Percentiles rank a stretch among this genome's conserved stretches.
Conservation (phyloP, 2,329 filamentous ascomycete genomes). For the Fusarium compactum region DNA sequence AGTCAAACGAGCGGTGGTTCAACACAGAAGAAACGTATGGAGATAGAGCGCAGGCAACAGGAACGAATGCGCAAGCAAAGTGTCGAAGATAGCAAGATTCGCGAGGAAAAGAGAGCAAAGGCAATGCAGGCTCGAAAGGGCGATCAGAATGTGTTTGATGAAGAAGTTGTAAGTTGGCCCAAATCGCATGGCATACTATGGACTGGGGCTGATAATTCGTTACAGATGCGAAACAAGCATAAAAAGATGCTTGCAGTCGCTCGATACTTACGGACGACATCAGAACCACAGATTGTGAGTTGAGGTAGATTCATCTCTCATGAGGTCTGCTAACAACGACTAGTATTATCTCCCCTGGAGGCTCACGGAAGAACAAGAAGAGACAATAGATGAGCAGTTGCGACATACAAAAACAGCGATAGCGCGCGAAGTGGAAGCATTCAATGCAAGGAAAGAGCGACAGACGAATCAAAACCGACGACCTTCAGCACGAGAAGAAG, state of each 20-base stretch:
- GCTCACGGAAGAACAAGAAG: slow-evolving; percentile 75
- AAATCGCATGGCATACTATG: not conserved
- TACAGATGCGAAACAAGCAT: slow-evolving; percentile 82
- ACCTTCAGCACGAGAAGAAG: slow-evolving; percentile 20
- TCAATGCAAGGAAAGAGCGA: slow-evolving; percentile 63
- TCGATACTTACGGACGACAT: slow-evolving; percentile 77
- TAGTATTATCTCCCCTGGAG: slow-evolving; percentile 94
- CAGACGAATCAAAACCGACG: slow-evolving; percentile 36
- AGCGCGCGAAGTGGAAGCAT: slow-evolving; percentile 73
- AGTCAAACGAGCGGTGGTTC: slow-evolving; percentile 75
- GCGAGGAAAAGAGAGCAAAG: slow-evolving; percentile 73
- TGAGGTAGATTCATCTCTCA: not conserved
- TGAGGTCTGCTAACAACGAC: slow-evolving; percentile 15
- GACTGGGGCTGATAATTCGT: slow-evolving; percentile 31
- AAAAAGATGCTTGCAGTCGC: slow-evolving; percentile 77
- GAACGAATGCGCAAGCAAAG: slow-evolving; percentile 80
- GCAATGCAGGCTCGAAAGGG: slow-evolving; percentile 70
- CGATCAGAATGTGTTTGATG: slow-evolving; percentile 81
- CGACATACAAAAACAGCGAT: slow-evolving; percentile 73
- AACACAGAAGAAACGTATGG: slow-evolving; percentile 77
- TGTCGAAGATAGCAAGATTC: slow-evolving; percentile 75
- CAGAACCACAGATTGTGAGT: slow-evolving; percentile 80
- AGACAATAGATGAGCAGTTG: slow-evolving; percentile 77
- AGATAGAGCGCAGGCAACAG: slow-evolving; percentile 85
- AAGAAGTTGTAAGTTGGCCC: slow-evolving; percentile 73